These are phyloP conservation scores for Penicillium occitanis DNA, from an alignment of 2,329 filamentous ascomycete species.

Conservation along the genomic window DNA sequence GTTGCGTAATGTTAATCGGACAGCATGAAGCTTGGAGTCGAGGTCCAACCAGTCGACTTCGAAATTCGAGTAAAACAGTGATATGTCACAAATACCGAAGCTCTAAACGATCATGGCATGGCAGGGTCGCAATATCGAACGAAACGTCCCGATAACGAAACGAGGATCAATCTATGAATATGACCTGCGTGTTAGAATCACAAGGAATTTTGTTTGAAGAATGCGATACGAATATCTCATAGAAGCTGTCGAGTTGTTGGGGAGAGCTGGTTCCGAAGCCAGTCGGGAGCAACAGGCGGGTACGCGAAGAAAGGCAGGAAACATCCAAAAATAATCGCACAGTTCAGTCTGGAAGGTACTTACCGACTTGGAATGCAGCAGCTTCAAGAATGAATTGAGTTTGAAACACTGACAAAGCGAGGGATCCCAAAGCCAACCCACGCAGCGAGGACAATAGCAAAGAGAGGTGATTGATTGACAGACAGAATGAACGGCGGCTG, in stretches of 20 bases:
- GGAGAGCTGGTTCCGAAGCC: constrained; percentile 2
- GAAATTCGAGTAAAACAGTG: not conserved
- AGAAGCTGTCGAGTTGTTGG: not conserved
- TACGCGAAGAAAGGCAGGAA: constrained; percentile 10
- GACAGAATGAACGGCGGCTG: constrained; percentile 7
- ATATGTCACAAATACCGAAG: not conserved
- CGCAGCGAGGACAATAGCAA: not conserved
- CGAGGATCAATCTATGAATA: not conserved
- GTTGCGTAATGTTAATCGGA: not conserved
- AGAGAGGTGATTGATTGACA: not conserved
- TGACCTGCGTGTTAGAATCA: not conserved
- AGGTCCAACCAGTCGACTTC: not conserved
- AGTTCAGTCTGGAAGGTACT: not conserved
- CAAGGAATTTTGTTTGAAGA: not conserved
- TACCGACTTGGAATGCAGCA: not conserved
- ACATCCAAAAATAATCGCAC: not conserved
- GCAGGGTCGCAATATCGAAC: not conserved
- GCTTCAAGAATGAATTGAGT: not conserved
- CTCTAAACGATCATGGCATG: not conserved
- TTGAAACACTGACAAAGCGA: constrained; percentile 5
- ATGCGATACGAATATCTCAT: not conserved
- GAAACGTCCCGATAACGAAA: not conserved
- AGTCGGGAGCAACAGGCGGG: constrained; percentile 8
- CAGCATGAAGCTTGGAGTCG: not conserved
- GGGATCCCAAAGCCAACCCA: not conserved